These are phyloP conservation scores for Tephrocybe sp. DNA, from an alignment of 768 basidiomycete genomes.

Conservation along the genomic window DNA sequence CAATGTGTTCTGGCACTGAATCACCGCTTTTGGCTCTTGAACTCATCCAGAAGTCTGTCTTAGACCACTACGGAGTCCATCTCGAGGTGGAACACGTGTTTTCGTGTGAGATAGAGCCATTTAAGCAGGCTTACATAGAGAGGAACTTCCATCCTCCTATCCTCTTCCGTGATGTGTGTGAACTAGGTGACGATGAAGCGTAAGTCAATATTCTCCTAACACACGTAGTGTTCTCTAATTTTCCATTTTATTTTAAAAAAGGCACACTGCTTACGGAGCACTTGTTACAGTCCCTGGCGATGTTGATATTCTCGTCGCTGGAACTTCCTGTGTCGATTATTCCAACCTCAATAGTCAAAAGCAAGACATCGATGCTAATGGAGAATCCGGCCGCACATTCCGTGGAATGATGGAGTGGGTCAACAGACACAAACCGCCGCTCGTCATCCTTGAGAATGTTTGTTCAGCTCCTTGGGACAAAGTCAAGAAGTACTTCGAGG, in stretches of 20 bases:
- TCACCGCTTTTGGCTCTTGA: conserved; percentile 89
- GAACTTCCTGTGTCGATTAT: conserved; percentile 96
- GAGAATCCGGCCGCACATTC: conserved; percentile 93
- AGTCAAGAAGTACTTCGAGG: conserved; percentile 74
- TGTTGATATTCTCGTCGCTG: conserved; percentile 87
- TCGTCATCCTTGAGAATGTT: conserved; percentile 96
- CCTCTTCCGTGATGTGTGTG: conserved; percentile 91
- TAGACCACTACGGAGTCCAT: conserved; percentile 59
- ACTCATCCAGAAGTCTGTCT: conserved; percentile 73
- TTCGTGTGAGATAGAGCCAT: conserved; percentile 95
- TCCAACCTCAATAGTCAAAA: conserved; percentile 94
- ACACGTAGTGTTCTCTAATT: no score
- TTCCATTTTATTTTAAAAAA: no score
- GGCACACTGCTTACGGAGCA: conserved; percentile 91
- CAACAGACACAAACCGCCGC: conserved; percentile 75
- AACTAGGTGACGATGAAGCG: conserved; percentile 78
- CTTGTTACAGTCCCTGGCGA: conserved; percentile 83
- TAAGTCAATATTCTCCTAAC: no score
- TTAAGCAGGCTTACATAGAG: conserved; percentile 97
- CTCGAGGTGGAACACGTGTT: conserved; percentile 89
- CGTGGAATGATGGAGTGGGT: conserved; percentile 96
- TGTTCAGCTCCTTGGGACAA: conserved; percentile 84
- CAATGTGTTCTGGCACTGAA: conserved; percentile 97
- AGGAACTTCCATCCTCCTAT: conserved; percentile 92
- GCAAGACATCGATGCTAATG: conserved; percentile 84